Percentiles rank a stretch among this genome's conserved stretches.
Conservation (phyloP, 192 early-diverging fungal genomes). For the Spizellomyces punctatus region DNA sequence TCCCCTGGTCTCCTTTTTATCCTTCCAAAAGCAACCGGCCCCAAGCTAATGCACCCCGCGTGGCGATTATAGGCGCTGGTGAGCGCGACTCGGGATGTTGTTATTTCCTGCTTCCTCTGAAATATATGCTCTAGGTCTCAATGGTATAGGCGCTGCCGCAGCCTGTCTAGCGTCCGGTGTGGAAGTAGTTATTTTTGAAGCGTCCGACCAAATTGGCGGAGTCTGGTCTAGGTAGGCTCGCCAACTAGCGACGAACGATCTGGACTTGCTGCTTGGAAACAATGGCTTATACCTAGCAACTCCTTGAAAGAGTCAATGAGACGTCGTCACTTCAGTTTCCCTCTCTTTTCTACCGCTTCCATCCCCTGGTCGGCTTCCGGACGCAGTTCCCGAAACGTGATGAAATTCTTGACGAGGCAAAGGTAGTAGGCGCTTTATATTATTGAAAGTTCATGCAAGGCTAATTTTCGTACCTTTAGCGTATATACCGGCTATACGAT, state of each 20-base stretch:
- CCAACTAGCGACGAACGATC: background rate
- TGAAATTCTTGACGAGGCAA: conserved; percentile 16
- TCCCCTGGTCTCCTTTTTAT: too few species aligned
- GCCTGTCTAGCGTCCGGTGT: conserved; percentile 14
- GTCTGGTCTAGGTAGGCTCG: conserved; percentile 13
- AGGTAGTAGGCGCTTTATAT: background rate
- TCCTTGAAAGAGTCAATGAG: conserved; percentile 21
- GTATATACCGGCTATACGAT: conserved; percentile 14
- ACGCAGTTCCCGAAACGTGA: conserved; percentile 17
- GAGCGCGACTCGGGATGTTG: background rate
- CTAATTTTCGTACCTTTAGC: background rate
- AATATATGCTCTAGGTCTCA: conserved; percentile 12
- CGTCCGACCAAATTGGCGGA: conserved; percentile 11
- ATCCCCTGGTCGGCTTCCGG: conserved; percentile 23
- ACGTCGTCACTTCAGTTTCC: conserved; percentile 29
- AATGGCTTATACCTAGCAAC: background rate
- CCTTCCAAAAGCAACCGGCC: too few species aligned
- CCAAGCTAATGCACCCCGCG: conserved; percentile 5
- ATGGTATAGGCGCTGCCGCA: conserved; percentile 22
- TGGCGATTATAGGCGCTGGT: conserved; percentile 25
- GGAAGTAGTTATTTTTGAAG: conserved; percentile 23
- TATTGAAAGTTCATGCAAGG: too few species aligned
- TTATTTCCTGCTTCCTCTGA: background rate
- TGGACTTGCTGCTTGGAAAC: background rate
- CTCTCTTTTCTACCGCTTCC: conserved; percentile 27